Base-by-base conservation (phyloP, 768 basidiomycete genomes). In the Amyloporia xantha region DNA sequence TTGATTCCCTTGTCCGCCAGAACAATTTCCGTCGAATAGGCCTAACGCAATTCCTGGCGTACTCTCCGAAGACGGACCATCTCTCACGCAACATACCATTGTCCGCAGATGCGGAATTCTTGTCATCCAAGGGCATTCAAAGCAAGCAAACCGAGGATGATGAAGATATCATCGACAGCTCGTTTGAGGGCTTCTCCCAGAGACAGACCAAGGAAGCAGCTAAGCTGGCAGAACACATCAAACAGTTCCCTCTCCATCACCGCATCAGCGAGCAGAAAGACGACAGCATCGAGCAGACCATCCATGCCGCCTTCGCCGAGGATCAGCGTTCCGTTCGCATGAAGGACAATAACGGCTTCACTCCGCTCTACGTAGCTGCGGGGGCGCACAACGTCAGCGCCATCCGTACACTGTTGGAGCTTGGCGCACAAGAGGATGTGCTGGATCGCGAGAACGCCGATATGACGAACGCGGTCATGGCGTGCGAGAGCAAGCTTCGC, bases 1-100 rank as follows among this genome's bases (percentile, higher is more conserved):
- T 26, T 23, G 2, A 12, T 30, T 4, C 30, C 23, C 5, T 5
- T 12, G 13, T 37, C 7, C 38, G 28, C 13, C 28, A 60, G 59
- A 55, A 58, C 25, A 36, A 47, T 12, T 60, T 56, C 43, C 51
- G 59, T 2, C 48, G 59, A 5, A 47, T 60, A 5, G 59, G 56
- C 17, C 51, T 51, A 2, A 58, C 59, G 5, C 30, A 45, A 5
- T 56, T 55, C 25, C 38, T 60, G 9, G 51, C 51, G 5, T 58
- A 48, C 23, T 23, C 56, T 1, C 39, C 45, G 1, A 36, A 58
- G 19, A 17, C 48, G 6, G 26, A 17, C 1, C 59, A 60, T 47
- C 51, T 54, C 2, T 55, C 54, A n/a, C 59, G 48, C 35, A 23
- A 25, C 0, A 44, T 60, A 17, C 10, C 54, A n/a, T n/a, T n/a